These are phyloP conservation scores for Linnemannia zychae DNA, from an alignment of 192 early-diverging fungal species.

Conservation along the genomic window DNA sequence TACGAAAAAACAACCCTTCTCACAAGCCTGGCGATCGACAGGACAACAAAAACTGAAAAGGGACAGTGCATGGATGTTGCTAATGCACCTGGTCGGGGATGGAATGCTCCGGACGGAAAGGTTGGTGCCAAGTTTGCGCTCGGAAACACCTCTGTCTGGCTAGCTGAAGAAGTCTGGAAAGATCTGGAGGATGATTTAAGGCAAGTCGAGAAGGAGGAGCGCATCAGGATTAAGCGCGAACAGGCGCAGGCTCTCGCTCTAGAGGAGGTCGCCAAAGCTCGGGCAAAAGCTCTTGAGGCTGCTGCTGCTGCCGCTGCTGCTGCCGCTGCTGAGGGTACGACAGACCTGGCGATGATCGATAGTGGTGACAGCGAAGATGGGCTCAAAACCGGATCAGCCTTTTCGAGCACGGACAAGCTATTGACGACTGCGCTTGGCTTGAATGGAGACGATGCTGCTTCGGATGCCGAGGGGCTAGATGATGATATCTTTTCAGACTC, in stretches of 20 bases:
- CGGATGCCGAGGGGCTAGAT: conserved; percentile 39
- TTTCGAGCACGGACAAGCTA: conserved; percentile 39
- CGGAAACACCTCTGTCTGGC: conserved; percentile 71
- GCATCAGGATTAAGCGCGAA: conserved; percentile 59
- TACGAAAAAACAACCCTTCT: conserved; percentile 70
- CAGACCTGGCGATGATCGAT: conserved; percentile 21
- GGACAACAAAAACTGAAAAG: conserved; percentile 33
- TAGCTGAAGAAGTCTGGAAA: conserved; percentile 75
- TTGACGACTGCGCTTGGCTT: background rate
- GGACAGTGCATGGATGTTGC: conserved; percentile 31
- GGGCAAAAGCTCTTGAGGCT: conserved; percentile 46
- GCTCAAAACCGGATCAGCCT: conserved; percentile 16
- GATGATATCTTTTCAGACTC: conserved; percentile 50
- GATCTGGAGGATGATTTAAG: conserved; percentile 73
- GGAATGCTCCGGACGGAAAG: conserved; percentile 61
- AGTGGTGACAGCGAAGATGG: conserved; percentile 13
- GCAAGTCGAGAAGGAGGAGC: conserved; percentile 70
- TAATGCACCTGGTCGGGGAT: conserved; percentile 38
- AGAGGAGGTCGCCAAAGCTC: conserved; percentile 49
- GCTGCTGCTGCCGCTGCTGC: background rate
- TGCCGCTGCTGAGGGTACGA: conserved; percentile 15
- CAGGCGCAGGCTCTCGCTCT: conserved; percentile 48
- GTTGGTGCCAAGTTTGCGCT: conserved; percentile 62
- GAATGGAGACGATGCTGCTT: conserved; percentile 31
- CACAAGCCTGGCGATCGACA: conserved; percentile 18